Conservation (phyloP, 2,329 filamentous ascomycete species). For the Fusarium tjaetaba region DNA sequence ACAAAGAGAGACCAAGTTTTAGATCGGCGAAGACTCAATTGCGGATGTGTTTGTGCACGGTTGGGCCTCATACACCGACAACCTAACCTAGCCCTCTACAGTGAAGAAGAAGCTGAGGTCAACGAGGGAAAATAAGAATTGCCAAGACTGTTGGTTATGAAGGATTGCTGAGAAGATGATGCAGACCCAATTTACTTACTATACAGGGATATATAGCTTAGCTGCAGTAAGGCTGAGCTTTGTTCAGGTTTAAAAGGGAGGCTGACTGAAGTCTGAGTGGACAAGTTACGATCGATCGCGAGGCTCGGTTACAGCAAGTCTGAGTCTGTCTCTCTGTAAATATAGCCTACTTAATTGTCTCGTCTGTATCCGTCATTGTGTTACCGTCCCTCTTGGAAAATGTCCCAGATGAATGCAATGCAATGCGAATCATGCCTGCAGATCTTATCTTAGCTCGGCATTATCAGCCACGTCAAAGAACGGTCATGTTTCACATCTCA, state of each 20-base stretch:
- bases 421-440: conserved; percentile 1
- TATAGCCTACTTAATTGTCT: not conserved
- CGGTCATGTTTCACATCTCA: conserved; percentile 3
- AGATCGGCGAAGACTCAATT: not conserved
- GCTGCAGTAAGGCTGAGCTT: conserved; percentile 32
- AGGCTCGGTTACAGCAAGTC: not conserved
- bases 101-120: not conserved
- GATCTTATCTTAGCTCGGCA: not conserved
- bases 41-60: not conserved
- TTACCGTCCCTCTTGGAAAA: not conserved
- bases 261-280: conserved; percentile 15
- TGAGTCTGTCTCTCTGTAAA: not conserved
- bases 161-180: conserved; percentile 21
- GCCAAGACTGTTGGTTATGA: not conserved
- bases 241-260: conserved; percentile 2
- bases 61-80: no score
- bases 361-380: not conserved
- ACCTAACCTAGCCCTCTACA: no score
- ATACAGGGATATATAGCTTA: conserved; percentile 1
- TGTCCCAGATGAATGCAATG: not conserved
- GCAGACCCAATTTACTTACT: conserved; percentile 3
- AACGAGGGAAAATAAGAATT: not conserved
- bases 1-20: not conserved
- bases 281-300: conserved; percentile 1
- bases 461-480: conserved; percentile 4